phyloP scores from a whole-genome alignment of 164 flowering plant species.

The Magnolia officinalis region DNA sequence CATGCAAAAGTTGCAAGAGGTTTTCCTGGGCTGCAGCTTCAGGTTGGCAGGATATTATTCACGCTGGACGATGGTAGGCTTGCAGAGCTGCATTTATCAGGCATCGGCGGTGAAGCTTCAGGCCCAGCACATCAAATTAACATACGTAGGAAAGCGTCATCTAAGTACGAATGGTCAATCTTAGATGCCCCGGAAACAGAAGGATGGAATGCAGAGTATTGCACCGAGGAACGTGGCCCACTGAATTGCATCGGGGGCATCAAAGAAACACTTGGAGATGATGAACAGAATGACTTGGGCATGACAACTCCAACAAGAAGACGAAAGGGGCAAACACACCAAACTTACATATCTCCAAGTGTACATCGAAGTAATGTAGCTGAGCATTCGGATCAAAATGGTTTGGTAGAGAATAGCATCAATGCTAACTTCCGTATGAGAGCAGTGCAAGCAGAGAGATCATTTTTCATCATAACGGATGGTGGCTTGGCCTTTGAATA shows the following conservation, averaged over 20 bases:
- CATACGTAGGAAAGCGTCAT: constrained; percentile 38
- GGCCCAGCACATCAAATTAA: constrained; percentile 43
- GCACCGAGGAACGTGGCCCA: constrained; percentile 76
- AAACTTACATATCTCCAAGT: constrained; percentile 42
- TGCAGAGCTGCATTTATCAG: constrained; percentile 70
- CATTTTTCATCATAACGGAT: constrained; percentile 62
- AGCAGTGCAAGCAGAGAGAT: constrained; percentile 55
- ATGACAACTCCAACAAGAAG: constrained; percentile 31
- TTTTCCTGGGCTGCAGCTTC: constrained; percentile 55
- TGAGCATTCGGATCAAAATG: constrained; percentile 27
- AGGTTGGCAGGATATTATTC: constrained; percentile 59
- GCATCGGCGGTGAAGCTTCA: constrained; percentile 63
- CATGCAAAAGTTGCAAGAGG: constrained; percentile 68
- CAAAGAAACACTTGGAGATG: constrained; percentile 27
- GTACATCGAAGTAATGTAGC: constrained; percentile 14
- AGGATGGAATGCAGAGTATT: constrained; percentile 93
- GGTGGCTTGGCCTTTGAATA: constrained; percentile 58
- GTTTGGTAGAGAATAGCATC: constrained; percentile 25
- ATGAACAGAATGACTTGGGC: constrained; percentile 41
- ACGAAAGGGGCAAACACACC: constrained; percentile 37
- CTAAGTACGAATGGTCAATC: constrained; percentile 63
- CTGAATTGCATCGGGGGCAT: constrained; percentile 66
- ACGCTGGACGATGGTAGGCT: constrained; percentile 84
- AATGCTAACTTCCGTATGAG: constrained; percentile 47
- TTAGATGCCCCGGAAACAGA: constrained; percentile 83